A percentile compares a stretch with the other conserved stretches of the same genome.
Conservation (phyloP, 495 filamentous ascomycete genomes). For the Darksidea phi region DNA sequence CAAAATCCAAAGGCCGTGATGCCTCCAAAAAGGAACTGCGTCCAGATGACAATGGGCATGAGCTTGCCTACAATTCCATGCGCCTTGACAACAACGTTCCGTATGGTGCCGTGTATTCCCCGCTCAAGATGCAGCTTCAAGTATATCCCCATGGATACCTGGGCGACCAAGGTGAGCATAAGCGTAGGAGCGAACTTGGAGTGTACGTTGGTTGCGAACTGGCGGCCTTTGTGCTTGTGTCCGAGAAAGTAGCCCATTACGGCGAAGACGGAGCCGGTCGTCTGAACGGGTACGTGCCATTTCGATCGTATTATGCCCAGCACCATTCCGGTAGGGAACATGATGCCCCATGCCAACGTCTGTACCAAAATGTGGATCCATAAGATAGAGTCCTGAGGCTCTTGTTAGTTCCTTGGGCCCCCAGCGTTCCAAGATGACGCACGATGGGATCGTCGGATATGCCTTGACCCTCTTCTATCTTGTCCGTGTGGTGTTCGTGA, state of each 20-base stretch:
- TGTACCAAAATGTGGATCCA: conserved; percentile 95
- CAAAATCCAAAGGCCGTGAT: conserved; percentile 95
- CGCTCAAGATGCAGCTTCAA: conserved; percentile 84
- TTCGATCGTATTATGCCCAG: conserved; percentile 87
- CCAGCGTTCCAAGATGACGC: conserved; percentile 41
- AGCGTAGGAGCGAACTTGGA: conserved; percentile 73
- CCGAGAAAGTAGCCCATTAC: conserved; percentile 86
- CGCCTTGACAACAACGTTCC: conserved; percentile 64
- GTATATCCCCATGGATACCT: conserved; percentile 81
- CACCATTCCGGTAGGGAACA: conserved; percentile 96
- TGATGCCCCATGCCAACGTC: conserved; percentile 78
- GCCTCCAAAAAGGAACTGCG: conserved; percentile 95
- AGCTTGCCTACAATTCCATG: conserved; percentile 84
- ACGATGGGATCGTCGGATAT: conserved; percentile 86
- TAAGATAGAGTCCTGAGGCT: conserved; percentile 70
- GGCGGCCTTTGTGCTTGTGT: conserved; percentile 82
- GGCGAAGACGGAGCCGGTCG: conserved; percentile 69
- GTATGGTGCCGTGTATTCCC: conserved; percentile 75
- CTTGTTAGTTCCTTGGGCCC: conserved; percentile 17
- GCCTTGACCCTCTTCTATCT: conserved; percentile 71
- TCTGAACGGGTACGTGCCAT: conserved; percentile 92
- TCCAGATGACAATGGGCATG: conserved; percentile 84
- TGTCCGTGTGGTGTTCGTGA: conserved; percentile 74
- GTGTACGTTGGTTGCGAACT: conserved; percentile 84
- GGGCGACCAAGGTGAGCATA: conserved; percentile 72